Evolutionary conservation across 148 eudicot genomes (phyloP).

Genomic region (Diospyros lotus): DNA sequence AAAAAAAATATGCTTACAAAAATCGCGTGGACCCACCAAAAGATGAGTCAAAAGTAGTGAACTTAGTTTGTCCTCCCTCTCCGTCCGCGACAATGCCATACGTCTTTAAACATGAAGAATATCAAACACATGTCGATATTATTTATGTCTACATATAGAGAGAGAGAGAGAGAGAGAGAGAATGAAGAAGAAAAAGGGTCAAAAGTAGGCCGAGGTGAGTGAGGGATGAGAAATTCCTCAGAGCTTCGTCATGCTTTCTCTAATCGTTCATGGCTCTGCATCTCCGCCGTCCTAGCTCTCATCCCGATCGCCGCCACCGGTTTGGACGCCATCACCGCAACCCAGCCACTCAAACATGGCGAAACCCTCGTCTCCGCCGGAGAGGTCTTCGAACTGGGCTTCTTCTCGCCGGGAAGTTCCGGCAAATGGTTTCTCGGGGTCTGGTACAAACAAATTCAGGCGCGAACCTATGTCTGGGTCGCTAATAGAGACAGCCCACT

Average conservation of each 20-base stretch:
- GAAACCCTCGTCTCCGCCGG: slow-evolving; percentile 33
- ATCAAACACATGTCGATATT: too few species aligned
- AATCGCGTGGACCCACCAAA: too few species aligned
- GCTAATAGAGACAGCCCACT: slow-evolving; percentile 47
- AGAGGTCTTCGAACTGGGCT: slow-evolving; percentile 29
- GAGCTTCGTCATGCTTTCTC: background rate
- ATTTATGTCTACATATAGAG: too few species aligned
- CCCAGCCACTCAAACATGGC: slow-evolving; percentile 17
- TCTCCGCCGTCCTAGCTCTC: slow-evolving; percentile 16
- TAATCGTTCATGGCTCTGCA: too few species aligned
- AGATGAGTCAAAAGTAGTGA: too few species aligned
- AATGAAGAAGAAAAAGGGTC: background rate
- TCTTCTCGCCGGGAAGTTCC: slow-evolving; percentile 24
- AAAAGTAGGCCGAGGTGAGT: background rate
- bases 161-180: background rate
- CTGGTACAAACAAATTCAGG: slow-evolving; percentile 33
- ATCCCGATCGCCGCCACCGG: slow-evolving; percentile 13
- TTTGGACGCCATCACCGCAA: slow-evolving; percentile 28
- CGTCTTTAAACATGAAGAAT: too few species aligned
- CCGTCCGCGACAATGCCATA: too few species aligned
- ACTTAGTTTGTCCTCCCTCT: too few species aligned
- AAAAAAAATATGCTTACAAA: too few species aligned
- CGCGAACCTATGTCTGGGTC: slow-evolving; percentile 37
- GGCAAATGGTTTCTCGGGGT: slow-evolving; percentile 32
- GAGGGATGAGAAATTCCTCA: background rate